phyloP scores from a whole-genome alignment of 2,329 filamentous ascomycete species.

The Aspergillus hortae region DNA sequence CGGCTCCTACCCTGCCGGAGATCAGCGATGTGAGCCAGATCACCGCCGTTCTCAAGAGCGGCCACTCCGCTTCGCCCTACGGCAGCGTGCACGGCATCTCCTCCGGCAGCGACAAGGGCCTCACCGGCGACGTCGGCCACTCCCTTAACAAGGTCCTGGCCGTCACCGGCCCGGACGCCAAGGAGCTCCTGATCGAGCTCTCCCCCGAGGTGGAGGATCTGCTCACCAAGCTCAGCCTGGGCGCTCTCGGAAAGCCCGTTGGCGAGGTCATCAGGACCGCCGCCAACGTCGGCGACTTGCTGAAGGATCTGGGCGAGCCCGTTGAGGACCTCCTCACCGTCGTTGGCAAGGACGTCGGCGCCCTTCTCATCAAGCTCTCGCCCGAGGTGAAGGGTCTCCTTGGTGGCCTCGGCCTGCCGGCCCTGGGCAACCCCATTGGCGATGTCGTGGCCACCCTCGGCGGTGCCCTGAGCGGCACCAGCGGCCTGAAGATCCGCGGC shows the following conservation, averaged over 20 bases:
- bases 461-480: slow-evolving; percentile 6
- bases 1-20: slow-evolving; percentile 11
- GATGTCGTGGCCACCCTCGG: too few relatives aligned
- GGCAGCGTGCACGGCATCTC: too few relatives aligned
- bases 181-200: slow-evolving; percentile 29
- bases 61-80: neutral
- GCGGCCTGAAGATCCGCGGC: slow-evolving; percentile 14
- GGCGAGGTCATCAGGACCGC: slow-evolving; percentile 26
- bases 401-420: neutral
- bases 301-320: slow-evolving; percentile 19
- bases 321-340: slow-evolving; percentile 20
- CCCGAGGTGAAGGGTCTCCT: slow-evolving; percentile 20
- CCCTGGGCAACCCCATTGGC: too few relatives aligned
- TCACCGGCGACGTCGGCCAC: slow-evolving; percentile 27
- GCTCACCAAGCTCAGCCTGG: slow-evolving; percentile 27
- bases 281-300: slow-evolving; percentile 23
- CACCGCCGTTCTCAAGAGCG: neutral
- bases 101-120: slow-evolving; percentile 5
- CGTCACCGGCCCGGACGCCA: slow-evolving; percentile 26
- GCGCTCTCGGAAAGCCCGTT: slow-evolving; percentile 23
- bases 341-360: slow-evolving; percentile 15
- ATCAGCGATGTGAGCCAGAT: slow-evolving; percentile 5
- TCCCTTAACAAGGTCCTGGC: slow-evolving; percentile 28
- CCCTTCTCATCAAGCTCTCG: slow-evolving; percentile 20
- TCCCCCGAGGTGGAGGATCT: slow-evolving; percentile 25